Evolutionary conservation across 2,329 filamentous ascomycete genomes (phyloP).

Genomic region (Aspergillus sp.): DNA sequence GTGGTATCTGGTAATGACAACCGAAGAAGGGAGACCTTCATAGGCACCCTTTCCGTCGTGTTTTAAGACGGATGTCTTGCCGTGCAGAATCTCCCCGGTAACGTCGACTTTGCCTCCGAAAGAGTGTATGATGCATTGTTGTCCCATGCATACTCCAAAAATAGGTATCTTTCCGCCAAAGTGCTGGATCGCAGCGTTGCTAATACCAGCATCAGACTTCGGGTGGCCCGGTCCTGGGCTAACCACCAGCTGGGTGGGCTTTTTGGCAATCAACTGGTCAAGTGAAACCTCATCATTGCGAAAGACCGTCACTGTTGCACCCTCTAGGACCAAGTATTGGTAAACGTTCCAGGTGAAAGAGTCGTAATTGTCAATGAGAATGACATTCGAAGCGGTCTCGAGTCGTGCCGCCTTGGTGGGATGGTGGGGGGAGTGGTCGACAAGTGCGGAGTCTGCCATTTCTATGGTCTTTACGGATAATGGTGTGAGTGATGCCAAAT

Average conservation of each 20-base stretch:
- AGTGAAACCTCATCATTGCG: constrained; percentile 90
- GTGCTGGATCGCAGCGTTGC: constrained; percentile 83
- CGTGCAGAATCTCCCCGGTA: constrained; percentile 94
- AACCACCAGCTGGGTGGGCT: constrained; percentile 90
- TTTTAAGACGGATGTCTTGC: constrained; percentile 87
- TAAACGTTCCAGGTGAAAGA: constrained; percentile 99
- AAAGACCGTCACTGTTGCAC: constrained; percentile 83
- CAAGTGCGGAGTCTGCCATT: constrained; percentile 46
- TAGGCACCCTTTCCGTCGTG: constrained; percentile 96
- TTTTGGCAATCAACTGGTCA: constrained; percentile 76
- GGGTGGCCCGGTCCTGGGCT: constrained; percentile 96
- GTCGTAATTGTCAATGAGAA: constrained; percentile 98
- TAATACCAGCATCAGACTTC: constrained; percentile 85
- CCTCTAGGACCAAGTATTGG: constrained; percentile 95
- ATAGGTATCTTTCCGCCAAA: constrained; percentile 95
- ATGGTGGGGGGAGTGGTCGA: constrained; percentile 81
- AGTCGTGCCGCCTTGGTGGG: constrained; percentile 72
- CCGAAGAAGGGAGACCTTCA: constrained; percentile 70
- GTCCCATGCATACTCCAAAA: constrained; percentile 97
- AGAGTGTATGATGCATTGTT: constrained; percentile 95
- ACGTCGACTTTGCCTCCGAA: constrained; percentile 90
- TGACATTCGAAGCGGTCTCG: constrained; percentile 79
- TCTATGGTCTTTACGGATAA: constrained; percentile 37
- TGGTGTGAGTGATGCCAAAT: neutral
- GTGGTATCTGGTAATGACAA: constrained; percentile 93